A percentile compares a stretch with the other conserved stretches of the same genome.
phyloP scores from a whole-genome alignment of 1,139 yeast genomes.

The Blastobotrys indianensis region DNA sequence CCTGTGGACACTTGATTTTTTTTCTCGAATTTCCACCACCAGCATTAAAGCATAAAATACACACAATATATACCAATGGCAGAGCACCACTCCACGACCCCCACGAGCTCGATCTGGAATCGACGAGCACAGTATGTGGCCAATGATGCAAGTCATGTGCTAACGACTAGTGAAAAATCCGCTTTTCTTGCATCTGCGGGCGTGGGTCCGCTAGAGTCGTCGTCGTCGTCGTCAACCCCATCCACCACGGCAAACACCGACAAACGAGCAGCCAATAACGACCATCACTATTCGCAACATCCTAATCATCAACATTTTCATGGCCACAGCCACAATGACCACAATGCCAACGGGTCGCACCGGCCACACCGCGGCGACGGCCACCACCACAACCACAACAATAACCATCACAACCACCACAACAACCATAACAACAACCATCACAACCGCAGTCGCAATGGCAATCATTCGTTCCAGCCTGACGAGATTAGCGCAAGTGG shows the following conservation, averaged over 20 bases:
- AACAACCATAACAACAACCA: not conserved
- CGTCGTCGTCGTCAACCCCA: not conserved
- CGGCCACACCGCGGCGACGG: constrained; percentile 3
- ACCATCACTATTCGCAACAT: not conserved
- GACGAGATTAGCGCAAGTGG: constrained; percentile 16
- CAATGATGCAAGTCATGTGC: not conserved
- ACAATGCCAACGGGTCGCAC: not conserved
- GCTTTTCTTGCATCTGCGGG: constrained; percentile 26
- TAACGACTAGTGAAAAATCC: constrained; percentile 21
- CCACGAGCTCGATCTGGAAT: constrained; percentile 23
- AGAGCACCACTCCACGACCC: constrained; percentile 1
- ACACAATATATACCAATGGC: constrained; percentile 3
- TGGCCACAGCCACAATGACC: constrained; percentile 1
- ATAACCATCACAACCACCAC: constrained; percentile 3
- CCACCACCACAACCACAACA: not conserved
- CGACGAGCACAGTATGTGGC: constrained; percentile 23
- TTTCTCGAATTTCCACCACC: not conserved
- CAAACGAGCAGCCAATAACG: not conserved
- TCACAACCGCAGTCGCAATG: not conserved
- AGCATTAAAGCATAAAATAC: too few relatives aligned
- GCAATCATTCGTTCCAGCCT: not conserved
- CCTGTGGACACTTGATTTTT: not conserved
- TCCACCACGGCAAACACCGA: not conserved
- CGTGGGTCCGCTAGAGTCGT: constrained; percentile 6
- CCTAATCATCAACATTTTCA: not conserved